phyloP scores from a whole-genome alignment of 805 yeast genomes.

The Lipomyces kockii region DNA sequence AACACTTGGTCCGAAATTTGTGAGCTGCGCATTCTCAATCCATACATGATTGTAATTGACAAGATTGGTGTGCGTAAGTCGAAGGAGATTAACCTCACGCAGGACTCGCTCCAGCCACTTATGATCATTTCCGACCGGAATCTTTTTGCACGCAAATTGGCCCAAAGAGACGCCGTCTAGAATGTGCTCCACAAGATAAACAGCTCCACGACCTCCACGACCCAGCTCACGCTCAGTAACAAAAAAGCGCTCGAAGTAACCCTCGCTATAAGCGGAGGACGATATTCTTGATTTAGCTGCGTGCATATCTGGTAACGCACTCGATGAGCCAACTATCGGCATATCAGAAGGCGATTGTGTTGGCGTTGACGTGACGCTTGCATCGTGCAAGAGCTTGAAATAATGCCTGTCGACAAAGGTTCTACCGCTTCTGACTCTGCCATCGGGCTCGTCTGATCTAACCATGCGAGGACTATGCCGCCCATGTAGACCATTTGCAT shows the following conservation, averaged over 20 bases:
- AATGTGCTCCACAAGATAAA: conserved; percentile 81
- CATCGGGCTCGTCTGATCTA: not conserved
- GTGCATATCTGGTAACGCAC: not conserved
- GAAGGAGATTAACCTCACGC: conserved; percentile 74
- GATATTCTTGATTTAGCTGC: conserved; percentile 46
- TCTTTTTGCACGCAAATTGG: conserved; percentile 79
- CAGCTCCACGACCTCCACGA: conserved; percentile 83
- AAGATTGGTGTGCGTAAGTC: conserved; percentile 61
- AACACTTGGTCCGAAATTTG: conserved; percentile 60
- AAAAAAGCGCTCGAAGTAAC: conserved; percentile 74
- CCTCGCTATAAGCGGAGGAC: conserved; percentile 70
- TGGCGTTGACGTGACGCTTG: conserved; percentile 1
- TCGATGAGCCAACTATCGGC: conserved; percentile 6
- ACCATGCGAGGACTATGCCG: not conserved
- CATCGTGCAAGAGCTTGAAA: conserved; percentile 28
- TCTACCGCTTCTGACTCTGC: conserved; percentile 10
- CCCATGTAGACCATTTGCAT: not conserved
- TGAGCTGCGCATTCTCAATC: conserved; percentile 68
- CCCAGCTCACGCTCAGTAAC: conserved; percentile 65
- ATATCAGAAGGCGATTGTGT: conserved; percentile 1
- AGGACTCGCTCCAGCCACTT: conserved; percentile 71
- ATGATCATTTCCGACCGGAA: conserved; percentile 78
- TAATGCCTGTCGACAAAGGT: conserved; percentile 30
- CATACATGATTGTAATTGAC: conserved; percentile 90
- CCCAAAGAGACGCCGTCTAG: conserved; percentile 75